A percentile compares a stretch with the other conserved stretches of the same genome.
Evolutionary conservation across 2,329 filamentous ascomycete genomes (phyloP).

Genomic region (Sphaceloma murrayae): DNA sequence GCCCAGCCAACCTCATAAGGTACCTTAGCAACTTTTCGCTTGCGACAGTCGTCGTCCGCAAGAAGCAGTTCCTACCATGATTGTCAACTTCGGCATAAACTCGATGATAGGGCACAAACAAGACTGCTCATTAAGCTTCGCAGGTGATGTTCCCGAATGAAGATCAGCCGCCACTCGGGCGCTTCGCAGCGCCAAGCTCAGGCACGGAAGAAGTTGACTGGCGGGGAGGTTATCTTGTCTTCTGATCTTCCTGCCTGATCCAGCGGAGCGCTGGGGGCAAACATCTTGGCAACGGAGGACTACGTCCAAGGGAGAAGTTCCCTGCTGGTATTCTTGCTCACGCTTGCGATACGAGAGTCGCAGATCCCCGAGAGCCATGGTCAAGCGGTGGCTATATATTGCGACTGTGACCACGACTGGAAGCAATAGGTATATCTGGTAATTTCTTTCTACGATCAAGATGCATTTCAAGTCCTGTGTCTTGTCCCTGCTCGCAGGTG

Average conservation of each 20-base stretch:
- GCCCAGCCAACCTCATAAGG: too few species aligned
- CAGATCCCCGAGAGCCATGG: slow-evolving; percentile 1
- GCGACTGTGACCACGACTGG: too few species aligned
- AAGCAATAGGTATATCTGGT: too few species aligned
- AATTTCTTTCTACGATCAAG: background rate
- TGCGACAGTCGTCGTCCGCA: too few species aligned
- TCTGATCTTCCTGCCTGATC: slow-evolving; percentile 7
- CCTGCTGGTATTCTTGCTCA: background rate
- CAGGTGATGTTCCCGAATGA: background rate
- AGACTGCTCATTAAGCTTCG: too few species aligned
- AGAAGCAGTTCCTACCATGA: too few species aligned
- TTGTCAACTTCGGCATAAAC: background rate
- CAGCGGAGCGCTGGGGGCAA: background rate
- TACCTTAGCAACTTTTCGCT: too few species aligned
- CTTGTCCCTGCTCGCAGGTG: background rate
- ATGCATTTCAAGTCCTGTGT: slow-evolving; percentile 5
- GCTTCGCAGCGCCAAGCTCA: background rate
- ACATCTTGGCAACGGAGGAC: slow-evolving; percentile 1
- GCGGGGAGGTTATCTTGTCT: slow-evolving; percentile 1
- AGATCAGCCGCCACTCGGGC: background rate
- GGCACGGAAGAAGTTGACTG: slow-evolving; percentile 9
- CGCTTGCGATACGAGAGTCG: background rate
- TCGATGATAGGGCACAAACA: background rate
- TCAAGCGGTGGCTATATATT: background rate
- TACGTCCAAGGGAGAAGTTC: background rate